Base-by-base conservation (phyloP, 2,329 filamentous ascomycete species). In the Penicillium italicum region DNA sequence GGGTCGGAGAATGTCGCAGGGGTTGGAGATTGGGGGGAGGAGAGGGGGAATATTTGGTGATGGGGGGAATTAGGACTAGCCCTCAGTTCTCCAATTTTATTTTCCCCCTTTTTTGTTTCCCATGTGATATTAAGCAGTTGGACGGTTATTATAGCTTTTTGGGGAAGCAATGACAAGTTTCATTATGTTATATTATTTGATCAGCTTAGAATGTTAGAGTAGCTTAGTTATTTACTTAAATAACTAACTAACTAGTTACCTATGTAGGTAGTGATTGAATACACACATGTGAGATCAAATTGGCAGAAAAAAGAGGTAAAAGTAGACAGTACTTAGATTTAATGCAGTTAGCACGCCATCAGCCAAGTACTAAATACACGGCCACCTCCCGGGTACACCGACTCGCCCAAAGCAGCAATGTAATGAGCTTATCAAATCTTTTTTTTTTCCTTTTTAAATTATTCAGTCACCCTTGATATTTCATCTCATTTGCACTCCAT, bases 351-450 rank as follows among this genome's bases (percentile, higher is more conserved):
- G 30, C 47, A 40, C 45, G 58, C 54, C 45, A 55, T 55, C 24
- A 18, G 40, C 11, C 12, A 50, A 31, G 55, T 55, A 56, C 50
- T 48, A 41, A 50, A 26, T 54, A 55, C 53, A 22, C 8, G 24
- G n/a, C 16, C 20, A 38, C 50, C 48, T 44, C 26, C 58, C 53
- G 56, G 60, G 50, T 62, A 71, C 70, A 72, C 70, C 70, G 70
- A 69, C 68, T 68, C 67, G 64, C 70, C 69, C 62, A 68, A 72
- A 72, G 67, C 65, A 72, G 69, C 64, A 62, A 44, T 43, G 41
- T 50, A 45, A 55, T 45, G 20, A 45, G 55, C 56, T 63, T 58
- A 62, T 63, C 63, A 57, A 56, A 58, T 49, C 45, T 40, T 44
- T 55, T 61, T 66, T 61, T 63, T 57, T 51, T 44, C 48, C 43